Evolutionary conservation across 495 filamentous ascomycete genomes (phyloP), one percentile per base, ranked within the genome.

Genomic region (Sordaria brevicollis): DNA sequence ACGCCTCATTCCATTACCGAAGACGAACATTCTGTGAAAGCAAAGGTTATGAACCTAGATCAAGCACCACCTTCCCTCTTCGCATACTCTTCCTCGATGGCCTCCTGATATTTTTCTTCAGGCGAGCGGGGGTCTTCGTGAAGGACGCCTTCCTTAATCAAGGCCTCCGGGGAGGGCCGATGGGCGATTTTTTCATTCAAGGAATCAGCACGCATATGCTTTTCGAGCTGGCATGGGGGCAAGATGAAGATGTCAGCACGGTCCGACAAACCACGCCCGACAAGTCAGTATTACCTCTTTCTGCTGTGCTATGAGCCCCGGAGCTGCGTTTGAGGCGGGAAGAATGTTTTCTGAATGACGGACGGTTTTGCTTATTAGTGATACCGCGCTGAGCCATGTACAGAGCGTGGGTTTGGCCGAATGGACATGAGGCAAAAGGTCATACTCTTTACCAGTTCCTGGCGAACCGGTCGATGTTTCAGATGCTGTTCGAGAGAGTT

Each of bases 401-500:
- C 67, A 49, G 65, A 49, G 35, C 57, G 34, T 35, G 33, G 13
- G 67, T 33, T 21, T 37, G 57, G 4, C 15, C 39, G 43, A n/a
- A 21, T 65, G 35, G 31, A 62, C 37, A 38, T 8, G 49, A 65
- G 21, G 66, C 67, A n/a, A 67, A 69, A 54, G 49, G 65, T 65
- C 87, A 36, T 85, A 94, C 91, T 90, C 74, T 93, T 91, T 67
- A 96, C 92, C 67, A 97, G 88, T 70, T 97, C 93, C 75, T 93
- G 83, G 49, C 87, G 83, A 25, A 93, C 91, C 11, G 93, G 93
- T 39, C 93, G 90, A 69, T 87, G 87, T 76, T 90, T 87, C 69
- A 96, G 86, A 75, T 94, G 91, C 74, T 91, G 92, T 81, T 95
- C 92, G 35, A 97, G 88, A n/a, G 91, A 93, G 82, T 96, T 90